Evolutionary conservation across 768 basidiomycete species (phyloP).

Genomic region (Rhizopogon rudus): DNA sequence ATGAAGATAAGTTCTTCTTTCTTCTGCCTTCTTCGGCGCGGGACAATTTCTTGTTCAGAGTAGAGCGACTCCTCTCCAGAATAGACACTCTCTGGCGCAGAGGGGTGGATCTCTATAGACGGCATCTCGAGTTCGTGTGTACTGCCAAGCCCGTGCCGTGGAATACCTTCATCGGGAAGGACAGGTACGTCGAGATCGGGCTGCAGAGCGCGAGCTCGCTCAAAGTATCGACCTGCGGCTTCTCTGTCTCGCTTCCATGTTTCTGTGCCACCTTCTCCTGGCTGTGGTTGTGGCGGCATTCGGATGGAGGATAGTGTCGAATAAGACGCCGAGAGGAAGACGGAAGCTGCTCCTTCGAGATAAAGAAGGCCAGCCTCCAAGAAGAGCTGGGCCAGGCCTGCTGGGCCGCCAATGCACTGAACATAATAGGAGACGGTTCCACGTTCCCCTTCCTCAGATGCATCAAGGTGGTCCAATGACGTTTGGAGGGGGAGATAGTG

Average conservation of each 20-base stretch:
- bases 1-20: slow-evolving; percentile 52
- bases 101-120: slow-evolving; percentile 45
- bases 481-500: slow-evolving; percentile 63
- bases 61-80: slow-evolving; percentile 22
- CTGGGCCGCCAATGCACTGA: slow-evolving; percentile 60
- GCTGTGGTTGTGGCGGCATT: slow-evolving; percentile 47
- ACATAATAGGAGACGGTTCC: slow-evolving; percentile 60
- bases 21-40: slow-evolving; percentile 46
- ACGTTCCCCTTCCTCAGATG: slow-evolving; percentile 34
- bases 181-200: slow-evolving; percentile 66
- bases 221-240: slow-evolving; percentile 66
- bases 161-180: slow-evolving; percentile 44
- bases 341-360: slow-evolving; percentile 73
- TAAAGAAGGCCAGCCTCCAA: slow-evolving; percentile 75
- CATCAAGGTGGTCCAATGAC: slow-evolving; percentile 30
- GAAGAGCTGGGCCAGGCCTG: slow-evolving; percentile 69
- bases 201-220: slow-evolving; percentile 56
- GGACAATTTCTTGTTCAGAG: slow-evolving; percentile 27
- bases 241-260: slow-evolving; percentile 75
- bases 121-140: slow-evolving; percentile 61
- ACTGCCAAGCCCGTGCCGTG: slow-evolving; percentile 20
- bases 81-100: slow-evolving; percentile 22
- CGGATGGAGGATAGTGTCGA: slow-evolving; percentile 77
- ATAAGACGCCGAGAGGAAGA: slow-evolving; percentile 68
- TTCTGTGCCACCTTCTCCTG: slow-evolving; percentile 55